Base-by-base conservation (phyloP, 1,284 basidiomycete species). In the Pseudomicrostroma phylloplanum region DNA sequence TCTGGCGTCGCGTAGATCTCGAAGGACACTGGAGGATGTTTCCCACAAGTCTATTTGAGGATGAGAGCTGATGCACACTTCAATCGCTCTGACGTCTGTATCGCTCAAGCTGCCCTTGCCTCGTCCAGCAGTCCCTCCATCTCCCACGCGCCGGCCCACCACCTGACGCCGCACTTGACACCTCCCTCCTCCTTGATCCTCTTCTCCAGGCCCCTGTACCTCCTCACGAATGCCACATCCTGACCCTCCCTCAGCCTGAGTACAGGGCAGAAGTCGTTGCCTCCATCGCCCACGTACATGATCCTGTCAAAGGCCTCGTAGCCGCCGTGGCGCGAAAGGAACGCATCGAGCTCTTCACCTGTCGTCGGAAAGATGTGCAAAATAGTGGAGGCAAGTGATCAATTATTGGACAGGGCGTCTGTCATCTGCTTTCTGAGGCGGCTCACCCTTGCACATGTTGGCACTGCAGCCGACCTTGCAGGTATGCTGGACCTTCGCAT, bases 391-490 rank as follows among this genome's bases (percentile, higher is more conserved):
- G 48, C 25, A 23, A 11, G 6, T 8, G 1, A n/a, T 11, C 11
- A 13, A 1, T 23, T 3, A 46, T 54, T 54, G 2, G n/a, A 30
- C 17, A 55, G 54, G 23, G 13, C 19, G 30, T 41, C 55, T 21
- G 21, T 19, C 8, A 13, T 15, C 30, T 36, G 3, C 9, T 3
- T 36, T 57, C 30, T 15, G 21, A n/a, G 25, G 2, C 41, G 23
- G 64, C 72, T 62, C 41, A 87, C 90, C 94, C 84, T 98, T 98
- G 84, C 94, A 98, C 92, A 98, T 96, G 82, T 98, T 98, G 11
- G 89, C 85, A 62, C 88, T 88, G 83, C 94, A 98, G 15, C 94
- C 94, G 59, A 96, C 84, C 58, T 82, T 83, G 81, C 94, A 98
- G 1, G 75, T 79, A 80, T 98, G 96, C 72, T 93, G 92, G 1